Evolutionary conservation across 2,329 filamentous ascomycete genomes (phyloP).

Genomic region (Falciphora oryzae): DNA sequence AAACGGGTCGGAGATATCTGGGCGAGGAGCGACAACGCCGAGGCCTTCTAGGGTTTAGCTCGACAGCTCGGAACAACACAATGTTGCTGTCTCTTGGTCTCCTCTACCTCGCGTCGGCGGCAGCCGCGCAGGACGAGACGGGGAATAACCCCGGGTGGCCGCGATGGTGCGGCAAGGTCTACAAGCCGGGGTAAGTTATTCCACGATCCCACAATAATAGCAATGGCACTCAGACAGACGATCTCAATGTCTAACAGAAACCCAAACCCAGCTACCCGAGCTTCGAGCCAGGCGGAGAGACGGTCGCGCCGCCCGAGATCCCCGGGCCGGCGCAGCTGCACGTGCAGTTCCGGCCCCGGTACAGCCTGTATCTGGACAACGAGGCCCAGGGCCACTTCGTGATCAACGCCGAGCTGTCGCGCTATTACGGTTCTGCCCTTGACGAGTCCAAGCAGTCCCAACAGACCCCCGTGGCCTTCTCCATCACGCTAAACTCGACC

Average conservation of each 20-base stretch:
- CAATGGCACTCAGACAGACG: too few species aligned
- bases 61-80: background rate
- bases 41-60: too few species aligned
- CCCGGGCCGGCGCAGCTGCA: constrained; percentile 30
- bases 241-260: background rate
- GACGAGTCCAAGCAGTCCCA: constrained; percentile 8
- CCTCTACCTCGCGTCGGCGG: background rate
- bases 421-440: constrained; percentile 33
- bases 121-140: constrained; percentile 20
- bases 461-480: constrained; percentile 21
- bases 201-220: too few species aligned
- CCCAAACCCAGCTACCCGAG: constrained; percentile 25
- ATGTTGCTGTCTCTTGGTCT: background rate
- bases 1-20: background rate
- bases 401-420: constrained; percentile 36
- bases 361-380: constrained; percentile 39
- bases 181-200: constrained; percentile 30
- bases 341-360: constrained; percentile 38
- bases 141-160: constrained; percentile 37
- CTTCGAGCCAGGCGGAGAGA: constrained; percentile 40
- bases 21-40: background rate
- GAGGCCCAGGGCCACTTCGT: constrained; percentile 37
- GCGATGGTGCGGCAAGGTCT: constrained; percentile 43
- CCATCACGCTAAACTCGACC: constrained; percentile 28
- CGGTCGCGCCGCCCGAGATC: constrained; percentile 27